Conservation (phyloP, 176 grass and related monocot genomes). For the Zea luxurians region DNA sequence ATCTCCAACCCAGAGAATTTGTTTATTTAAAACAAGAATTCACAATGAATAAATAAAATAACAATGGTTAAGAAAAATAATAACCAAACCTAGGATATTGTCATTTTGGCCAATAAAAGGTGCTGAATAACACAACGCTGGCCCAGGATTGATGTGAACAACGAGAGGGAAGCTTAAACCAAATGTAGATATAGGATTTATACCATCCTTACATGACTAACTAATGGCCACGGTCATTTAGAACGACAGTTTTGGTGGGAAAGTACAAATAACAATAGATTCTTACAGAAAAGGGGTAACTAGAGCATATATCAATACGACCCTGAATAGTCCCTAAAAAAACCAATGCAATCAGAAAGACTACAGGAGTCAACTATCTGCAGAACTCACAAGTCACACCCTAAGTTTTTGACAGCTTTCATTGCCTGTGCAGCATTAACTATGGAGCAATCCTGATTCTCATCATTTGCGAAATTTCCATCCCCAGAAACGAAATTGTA, state of each 20-base stretch:
- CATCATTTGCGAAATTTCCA: background rate
- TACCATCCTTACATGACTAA: conserved; percentile 6
- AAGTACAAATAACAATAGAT: conserved; percentile 1
- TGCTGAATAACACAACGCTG: background rate
- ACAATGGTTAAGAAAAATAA: background rate
- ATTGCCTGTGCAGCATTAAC: background rate
- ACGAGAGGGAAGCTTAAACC: background rate
- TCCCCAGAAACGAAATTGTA: background rate
- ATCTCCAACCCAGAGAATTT: background rate
- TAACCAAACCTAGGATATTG: background rate
- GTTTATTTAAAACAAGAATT: conserved; percentile 18
- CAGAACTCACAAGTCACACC: background rate
- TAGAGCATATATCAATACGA: background rate
- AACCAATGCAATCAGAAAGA: background rate
- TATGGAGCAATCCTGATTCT: background rate
- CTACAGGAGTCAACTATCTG: background rate
- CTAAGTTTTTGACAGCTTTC: background rate
- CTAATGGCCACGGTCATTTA: background rate
- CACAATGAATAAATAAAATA: background rate
- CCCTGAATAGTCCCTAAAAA: background rate
- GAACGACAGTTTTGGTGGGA: background rate
- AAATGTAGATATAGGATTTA: background rate
- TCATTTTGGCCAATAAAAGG: background rate
- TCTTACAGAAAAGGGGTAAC: conserved; percentile 6
- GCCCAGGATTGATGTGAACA: background rate